A percentile compares a stretch with the other conserved stretches of the same genome.
These are phyloP conservation scores for Aureobasidium vineae DNA, from an alignment of 2,329 filamentous ascomycete genomes.

Conservation along the genomic window DNA sequence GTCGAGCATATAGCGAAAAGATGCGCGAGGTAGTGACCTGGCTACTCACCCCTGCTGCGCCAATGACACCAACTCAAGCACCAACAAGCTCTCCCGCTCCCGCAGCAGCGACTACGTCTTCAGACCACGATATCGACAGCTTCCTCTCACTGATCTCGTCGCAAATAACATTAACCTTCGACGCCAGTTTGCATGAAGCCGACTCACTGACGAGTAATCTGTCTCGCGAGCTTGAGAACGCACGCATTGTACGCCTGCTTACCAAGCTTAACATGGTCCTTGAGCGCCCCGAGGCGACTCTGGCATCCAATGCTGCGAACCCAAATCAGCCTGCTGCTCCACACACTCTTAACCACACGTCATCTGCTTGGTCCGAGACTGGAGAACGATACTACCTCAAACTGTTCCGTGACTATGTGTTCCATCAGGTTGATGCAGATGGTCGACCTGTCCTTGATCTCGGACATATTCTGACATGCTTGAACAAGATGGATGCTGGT, in stretches of 20 bases:
- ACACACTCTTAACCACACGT: constrained; percentile 37
- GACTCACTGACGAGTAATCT: constrained; percentile 73
- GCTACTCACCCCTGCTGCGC: constrained; percentile 63
- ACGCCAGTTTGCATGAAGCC: constrained; percentile 73
- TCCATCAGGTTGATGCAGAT: constrained; percentile 87
- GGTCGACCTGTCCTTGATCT: constrained; percentile 82
- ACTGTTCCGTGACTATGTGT: constrained; percentile 94
- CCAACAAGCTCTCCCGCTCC: constrained; percentile 78
- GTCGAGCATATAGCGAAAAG: constrained; percentile 71
- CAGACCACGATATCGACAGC: constrained; percentile 70
- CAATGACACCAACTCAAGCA: constrained; percentile 48
- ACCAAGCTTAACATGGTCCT: constrained; percentile 86
- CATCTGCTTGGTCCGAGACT: constrained; percentile 73
- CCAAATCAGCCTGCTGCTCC: constrained; percentile 35
- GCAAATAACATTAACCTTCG: constrained; percentile 72
- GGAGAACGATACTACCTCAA: constrained; percentile 91
- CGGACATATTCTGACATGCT: constrained; percentile 78
- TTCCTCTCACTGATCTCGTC: constrained; percentile 76
- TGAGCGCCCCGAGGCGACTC: constrained; percentile 68
- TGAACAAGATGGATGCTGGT: constrained; percentile 92
- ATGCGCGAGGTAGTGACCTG: constrained; percentile 77
- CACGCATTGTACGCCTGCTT: constrained; percentile 72
- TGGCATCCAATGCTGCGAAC: constrained; percentile 54
- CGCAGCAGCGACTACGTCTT: constrained; percentile 33
- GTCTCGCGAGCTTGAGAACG: constrained; percentile 83